These are phyloP conservation scores for Penstemon barbatus DNA, from an alignment of 257 asterid species.

Conservation along the genomic window DNA sequence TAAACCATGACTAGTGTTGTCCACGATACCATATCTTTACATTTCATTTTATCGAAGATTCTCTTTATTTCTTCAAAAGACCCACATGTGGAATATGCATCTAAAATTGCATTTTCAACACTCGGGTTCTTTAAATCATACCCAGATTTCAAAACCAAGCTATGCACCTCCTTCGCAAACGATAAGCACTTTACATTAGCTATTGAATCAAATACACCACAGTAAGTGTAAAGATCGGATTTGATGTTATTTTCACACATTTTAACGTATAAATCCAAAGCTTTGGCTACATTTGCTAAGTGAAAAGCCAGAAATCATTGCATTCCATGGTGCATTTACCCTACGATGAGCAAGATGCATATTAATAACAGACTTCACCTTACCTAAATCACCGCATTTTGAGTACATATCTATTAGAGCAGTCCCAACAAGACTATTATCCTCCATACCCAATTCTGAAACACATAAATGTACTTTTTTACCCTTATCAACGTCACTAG, in stretches of 20 bases:
- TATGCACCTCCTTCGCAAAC: slow-evolving; percentile 49
- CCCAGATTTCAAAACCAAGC: slow-evolving; percentile 45
- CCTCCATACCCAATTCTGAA: slow-evolving; percentile 39
- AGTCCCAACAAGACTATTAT: slow-evolving; percentile 46
- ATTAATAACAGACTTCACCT: slow-evolving; percentile 45
- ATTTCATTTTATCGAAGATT: slow-evolving; percentile 40
- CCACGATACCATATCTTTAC: slow-evolving; percentile 52
- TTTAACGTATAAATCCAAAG: slow-evolving; percentile 37
- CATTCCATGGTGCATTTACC: slow-evolving; percentile 58
- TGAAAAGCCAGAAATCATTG: slow-evolving; percentile 51
- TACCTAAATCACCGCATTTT: slow-evolving; percentile 43
- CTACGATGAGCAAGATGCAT: slow-evolving; percentile 31
- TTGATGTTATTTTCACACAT: slow-evolving; percentile 40
- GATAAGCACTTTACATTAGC: slow-evolving; percentile 39
- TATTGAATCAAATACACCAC: slow-evolving; percentile 48
- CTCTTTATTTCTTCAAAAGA: slow-evolving; percentile 45
- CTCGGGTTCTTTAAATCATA: slow-evolving; percentile 24
- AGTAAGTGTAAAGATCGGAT: slow-evolving; percentile 52
- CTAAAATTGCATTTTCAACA: slow-evolving; percentile 49
- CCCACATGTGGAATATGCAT: slow-evolving; percentile 57
- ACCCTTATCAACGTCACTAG: slow-evolving; percentile 45
- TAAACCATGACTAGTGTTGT: slow-evolving; percentile 48
- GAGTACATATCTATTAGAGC: slow-evolving; percentile 56
- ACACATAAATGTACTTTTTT: slow-evolving; percentile 41
- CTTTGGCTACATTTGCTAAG: slow-evolving; percentile 30